Base-by-base conservation (phyloP, 2,329 filamentous ascomycete genomes). In the Diplocarpon rosae region DNA sequence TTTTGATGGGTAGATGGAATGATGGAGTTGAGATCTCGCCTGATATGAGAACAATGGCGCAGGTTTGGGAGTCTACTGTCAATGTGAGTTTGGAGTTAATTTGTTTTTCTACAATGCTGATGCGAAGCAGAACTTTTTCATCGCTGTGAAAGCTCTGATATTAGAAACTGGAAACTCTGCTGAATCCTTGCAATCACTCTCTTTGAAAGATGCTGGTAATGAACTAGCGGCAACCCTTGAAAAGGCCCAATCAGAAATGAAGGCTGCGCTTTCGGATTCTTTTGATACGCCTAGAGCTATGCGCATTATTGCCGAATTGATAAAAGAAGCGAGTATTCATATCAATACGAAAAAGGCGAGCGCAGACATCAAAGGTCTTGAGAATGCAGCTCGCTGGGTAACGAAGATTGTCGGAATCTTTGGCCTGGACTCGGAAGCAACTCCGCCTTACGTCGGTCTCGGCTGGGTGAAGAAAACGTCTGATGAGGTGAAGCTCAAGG, bases 11-110 rank as follows among this genome's bases (percentile, higher is more conserved):
- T 36, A 78, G 78, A 39, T 96, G 90, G 89, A 85, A 86, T 55
- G 85, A 95, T 39, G 85, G 87, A 1, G 81, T 95, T 28, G 90
- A 95, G 60, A 92, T 95, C 50, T 90, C 87, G 0, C 79, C 83
- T 1, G 86, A 89, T 44, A 79, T 95, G 66, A 73, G 85, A 46
- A 78, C 78, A 35, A 76, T 80, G 56, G 83, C 83, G 6, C 76
- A 79, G 46, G 76, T 73, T 36, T 95, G 87, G 84, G 89, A 95
- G 61, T 78, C 79, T 39, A 82, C 81, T 14, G 68, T 94, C 27
- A 84, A 83, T 62, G 71, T 74, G 56, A 63, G 70, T 63, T 10
- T 7, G 10, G 20, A 24, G 20, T 4, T 10, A 27, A 8, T n/a
- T 13, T 33, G 13, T 15, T n/a, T 52, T 31, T 11, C 2, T 37